Evolutionary conservation across 225 moss, liverwort and hornwort species (phyloP).

Genomic region (Pseudoscleropodium purum): DNA sequence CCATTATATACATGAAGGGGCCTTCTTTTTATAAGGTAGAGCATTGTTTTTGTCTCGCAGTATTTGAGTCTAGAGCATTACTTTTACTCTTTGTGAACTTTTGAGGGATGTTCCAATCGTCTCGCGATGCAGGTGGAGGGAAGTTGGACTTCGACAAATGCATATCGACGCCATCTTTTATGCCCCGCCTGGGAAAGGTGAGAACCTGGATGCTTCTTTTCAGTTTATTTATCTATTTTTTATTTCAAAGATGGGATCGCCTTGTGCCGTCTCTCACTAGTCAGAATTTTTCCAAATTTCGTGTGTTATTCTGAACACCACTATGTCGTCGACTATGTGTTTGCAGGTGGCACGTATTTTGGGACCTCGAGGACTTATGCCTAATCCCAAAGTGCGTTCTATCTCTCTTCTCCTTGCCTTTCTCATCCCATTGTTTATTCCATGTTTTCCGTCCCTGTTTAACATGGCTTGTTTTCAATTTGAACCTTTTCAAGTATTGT

Average conservation of each 20-base stretch:
- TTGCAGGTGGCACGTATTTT: slow-evolving; percentile 88
- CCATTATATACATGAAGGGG: neutral
- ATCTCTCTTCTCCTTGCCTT: neutral
- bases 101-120: neutral
- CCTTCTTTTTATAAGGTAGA: neutral
- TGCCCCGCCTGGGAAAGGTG: slow-evolving; percentile 96
- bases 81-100: neutral
- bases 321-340: neutral
- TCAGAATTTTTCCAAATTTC: neutral
- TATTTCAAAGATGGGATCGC: neutral
- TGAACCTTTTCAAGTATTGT: neutral
- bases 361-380: slow-evolving; percentile 97
- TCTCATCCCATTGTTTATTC: neutral
- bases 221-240: neutral
- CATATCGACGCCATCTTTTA: slow-evolving; percentile 90
- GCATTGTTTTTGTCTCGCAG: neutral
- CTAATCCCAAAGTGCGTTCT: slow-evolving; percentile 84
- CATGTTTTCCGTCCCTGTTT: neutral
- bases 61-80: neutral
- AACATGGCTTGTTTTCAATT: neutral
- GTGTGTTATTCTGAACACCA: neutral
- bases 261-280: neutral
- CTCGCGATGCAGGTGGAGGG: slow-evolving; percentile 63
- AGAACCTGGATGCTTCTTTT: neutral
- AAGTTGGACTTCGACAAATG: slow-evolving; percentile 97